A percentile compares a stretch with the other conserved stretches of the same genome.
Evolutionary conservation across 345 rosid species (phyloP).

Genomic region (Arabidopsis thaliana): DNA sequence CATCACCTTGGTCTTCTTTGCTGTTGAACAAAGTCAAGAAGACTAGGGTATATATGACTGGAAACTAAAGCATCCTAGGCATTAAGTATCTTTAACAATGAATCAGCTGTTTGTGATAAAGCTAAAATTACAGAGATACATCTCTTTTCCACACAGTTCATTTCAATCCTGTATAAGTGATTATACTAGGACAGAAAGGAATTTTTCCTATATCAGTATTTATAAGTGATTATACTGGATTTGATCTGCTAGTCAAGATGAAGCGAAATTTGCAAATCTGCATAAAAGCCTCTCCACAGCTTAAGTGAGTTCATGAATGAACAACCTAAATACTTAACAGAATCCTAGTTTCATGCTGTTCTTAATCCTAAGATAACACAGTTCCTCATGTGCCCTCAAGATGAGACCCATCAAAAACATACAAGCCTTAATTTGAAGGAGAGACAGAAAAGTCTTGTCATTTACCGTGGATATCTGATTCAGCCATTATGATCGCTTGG

Average conservation of each 20-base stretch:
- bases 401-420: conserved; percentile 20
- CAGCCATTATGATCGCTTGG: conserved; percentile 58
- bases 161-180: not conserved
- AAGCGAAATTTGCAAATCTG: conserved; percentile 10
- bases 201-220: not conserved
- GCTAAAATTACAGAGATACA: not conserved
- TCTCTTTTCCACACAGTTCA: not conserved
- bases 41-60: conserved; percentile 21
- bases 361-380: not conserved
- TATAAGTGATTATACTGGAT: not conserved
- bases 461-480: conserved; percentile 68
- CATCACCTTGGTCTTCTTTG: conserved; percentile 71
- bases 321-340: not conserved
- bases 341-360: not conserved
- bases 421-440: conserved; percentile 1
- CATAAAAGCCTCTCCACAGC: conserved; percentile 27
- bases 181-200: not conserved
- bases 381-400: conserved; percentile 1
- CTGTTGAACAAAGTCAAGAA: conserved; percentile 46
- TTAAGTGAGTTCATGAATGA: conserved; percentile 2
- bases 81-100: not conserved
- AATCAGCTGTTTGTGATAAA: not conserved
- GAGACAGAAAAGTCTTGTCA: not conserved
- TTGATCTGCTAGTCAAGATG: too few relatives aligned
- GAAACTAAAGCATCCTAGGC: not conserved